phyloP scores from a whole-genome alignment of 495 filamentous ascomycete genomes.

The Hypoxylon rickii region DNA sequence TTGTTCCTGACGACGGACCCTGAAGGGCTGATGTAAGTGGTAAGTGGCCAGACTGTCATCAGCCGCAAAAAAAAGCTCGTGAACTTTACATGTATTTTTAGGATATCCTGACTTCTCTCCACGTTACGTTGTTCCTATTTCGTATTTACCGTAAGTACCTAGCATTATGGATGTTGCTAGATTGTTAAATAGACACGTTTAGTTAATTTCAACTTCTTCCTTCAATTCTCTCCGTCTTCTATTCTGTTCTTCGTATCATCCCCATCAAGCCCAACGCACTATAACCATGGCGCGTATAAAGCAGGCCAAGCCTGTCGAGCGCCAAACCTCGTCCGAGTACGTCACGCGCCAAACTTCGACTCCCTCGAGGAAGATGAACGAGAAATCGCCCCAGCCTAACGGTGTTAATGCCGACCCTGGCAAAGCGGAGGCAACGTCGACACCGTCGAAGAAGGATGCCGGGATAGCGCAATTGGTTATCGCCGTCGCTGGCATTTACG shows the following conservation, averaged over 20 bases:
- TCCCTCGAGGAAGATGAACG: slow-evolving; percentile 37
- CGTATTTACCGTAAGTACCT: too few species aligned
- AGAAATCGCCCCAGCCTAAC: slow-evolving; percentile 41
- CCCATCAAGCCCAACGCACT: not conserved
- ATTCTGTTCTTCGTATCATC: not conserved
- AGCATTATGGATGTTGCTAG: not conserved
- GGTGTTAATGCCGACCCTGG: slow-evolving; percentile 44
- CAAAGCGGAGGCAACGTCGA: slow-evolving; percentile 29
- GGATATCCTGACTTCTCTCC: not conserved
- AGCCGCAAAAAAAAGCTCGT: slow-evolving; percentile 22
- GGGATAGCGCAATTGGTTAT: slow-evolving; percentile 74
- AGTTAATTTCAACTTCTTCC: slow-evolving; percentile 1
- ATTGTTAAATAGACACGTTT: slow-evolving; percentile 1
- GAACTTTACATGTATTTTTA: not conserved
- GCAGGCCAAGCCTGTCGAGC: slow-evolving; percentile 67
- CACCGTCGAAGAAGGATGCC: slow-evolving; percentile 47
- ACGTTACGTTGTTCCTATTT: too few species aligned
- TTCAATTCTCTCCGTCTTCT: slow-evolving; percentile 3
- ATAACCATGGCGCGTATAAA: slow-evolving; percentile 72
- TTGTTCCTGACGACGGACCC: too few species aligned
- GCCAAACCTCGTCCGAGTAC: slow-evolving; percentile 68
- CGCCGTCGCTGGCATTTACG: slow-evolving; percentile 92
- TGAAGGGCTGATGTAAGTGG: too few species aligned
- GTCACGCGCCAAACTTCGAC: slow-evolving; percentile 45
- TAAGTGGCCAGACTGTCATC: slow-evolving; percentile 41